Evolutionary conservation across 805 yeast species (phyloP).

Genomic region (Vanderwaltozyma verrucispora): DNA sequence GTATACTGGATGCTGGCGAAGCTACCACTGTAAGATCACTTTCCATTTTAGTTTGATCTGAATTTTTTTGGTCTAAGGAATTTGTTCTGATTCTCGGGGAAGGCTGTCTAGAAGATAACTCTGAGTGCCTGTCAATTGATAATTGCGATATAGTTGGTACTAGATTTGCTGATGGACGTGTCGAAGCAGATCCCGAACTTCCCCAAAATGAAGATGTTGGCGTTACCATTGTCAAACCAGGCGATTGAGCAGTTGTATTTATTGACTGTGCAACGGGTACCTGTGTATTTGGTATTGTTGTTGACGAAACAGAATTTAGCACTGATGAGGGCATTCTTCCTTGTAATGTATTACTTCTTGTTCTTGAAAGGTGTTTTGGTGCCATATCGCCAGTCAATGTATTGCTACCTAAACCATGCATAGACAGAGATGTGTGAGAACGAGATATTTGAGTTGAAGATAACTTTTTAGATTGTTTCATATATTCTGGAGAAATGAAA

Average conservation of each 20-base stretch:
- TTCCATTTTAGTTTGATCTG: background rate
- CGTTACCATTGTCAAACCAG: constrained; percentile 6
- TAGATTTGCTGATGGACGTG: background rate
- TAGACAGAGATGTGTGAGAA: constrained; percentile 2
- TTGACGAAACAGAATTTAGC: background rate
- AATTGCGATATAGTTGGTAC: background rate
- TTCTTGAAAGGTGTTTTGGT: constrained; percentile 11
- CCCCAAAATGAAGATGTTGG: constrained; percentile 1
- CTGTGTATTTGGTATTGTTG: background rate
- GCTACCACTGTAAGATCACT: background rate
- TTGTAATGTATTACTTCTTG: constrained; percentile 21
- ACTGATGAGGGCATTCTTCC: background rate
- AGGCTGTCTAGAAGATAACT: background rate
- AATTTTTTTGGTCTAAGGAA: background rate
- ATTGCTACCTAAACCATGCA: background rate
- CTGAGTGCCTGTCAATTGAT: background rate
- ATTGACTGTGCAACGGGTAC: background rate
- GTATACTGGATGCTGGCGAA: background rate
- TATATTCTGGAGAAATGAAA: constrained; percentile 9
- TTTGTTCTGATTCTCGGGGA: background rate
- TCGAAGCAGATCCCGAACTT: background rate
- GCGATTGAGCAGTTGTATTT: constrained; percentile 1
- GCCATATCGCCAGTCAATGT: background rate
- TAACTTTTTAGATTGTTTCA: background rate
- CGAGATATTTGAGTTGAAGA: background rate